A percentile compares a stretch with the other conserved stretches of the same genome.
phyloP scores from a whole-genome alignment of 305 asterid genomes.

The Fraxinus platypoda region DNA sequence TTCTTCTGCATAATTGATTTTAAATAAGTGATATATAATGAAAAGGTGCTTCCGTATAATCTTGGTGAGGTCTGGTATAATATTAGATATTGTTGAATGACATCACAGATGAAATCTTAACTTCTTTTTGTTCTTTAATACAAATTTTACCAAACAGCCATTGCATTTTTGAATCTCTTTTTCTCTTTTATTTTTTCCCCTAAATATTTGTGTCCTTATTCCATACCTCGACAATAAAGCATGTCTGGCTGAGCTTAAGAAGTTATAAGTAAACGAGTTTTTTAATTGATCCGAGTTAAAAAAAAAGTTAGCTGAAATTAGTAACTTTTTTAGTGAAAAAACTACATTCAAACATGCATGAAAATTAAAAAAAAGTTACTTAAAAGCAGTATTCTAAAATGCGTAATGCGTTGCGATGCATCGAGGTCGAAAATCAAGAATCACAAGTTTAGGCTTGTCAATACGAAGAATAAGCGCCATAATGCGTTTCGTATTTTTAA shows the following conservation, averaged over 20 bases:
- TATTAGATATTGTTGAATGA: neutral
- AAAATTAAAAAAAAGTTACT: neutral
- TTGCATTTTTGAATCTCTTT: neutral
- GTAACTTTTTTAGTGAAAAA: neutral
- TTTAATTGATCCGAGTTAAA: neutral
- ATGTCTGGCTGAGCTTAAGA: neutral
- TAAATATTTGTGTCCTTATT: neutral
- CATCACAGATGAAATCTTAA: neutral
- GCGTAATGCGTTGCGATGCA: too few species aligned
- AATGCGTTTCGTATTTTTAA: too few species aligned
- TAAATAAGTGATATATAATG: neutral
- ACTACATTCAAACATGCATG: neutral
- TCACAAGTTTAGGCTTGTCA: too few species aligned
- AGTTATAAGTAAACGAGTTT: neutral
- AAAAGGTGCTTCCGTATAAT: neutral
- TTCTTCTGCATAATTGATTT: neutral
- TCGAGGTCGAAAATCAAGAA: too few species aligned
- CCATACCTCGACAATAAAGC: neutral
- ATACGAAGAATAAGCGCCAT: too few species aligned
- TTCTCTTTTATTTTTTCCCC: neutral
- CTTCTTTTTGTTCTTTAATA: neutral
- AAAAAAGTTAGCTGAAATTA: neutral
- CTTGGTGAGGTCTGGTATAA: neutral
- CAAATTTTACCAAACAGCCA: neutral
- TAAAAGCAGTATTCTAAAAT: too few species aligned